phyloP scores from a whole-genome alignment of 2,329 filamentous ascomycete genomes.

The Trichothecium sympodiale region DNA sequence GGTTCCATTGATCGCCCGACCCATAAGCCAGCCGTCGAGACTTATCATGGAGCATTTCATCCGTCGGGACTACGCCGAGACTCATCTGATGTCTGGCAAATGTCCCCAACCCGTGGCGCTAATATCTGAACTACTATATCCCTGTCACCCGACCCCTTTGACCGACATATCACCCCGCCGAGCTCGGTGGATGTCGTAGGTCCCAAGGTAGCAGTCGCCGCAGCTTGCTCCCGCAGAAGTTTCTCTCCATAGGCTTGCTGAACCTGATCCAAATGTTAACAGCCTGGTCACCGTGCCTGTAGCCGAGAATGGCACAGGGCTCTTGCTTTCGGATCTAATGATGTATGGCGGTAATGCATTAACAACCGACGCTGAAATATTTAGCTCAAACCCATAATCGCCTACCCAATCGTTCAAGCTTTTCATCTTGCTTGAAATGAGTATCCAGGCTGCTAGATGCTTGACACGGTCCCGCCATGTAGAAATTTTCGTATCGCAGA shows the following conservation, averaged over 20 bases:
- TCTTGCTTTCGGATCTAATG: constrained; percentile 12
- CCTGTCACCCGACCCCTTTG: neutral
- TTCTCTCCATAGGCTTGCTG: no score
- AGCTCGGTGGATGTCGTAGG: no score
- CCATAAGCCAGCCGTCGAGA: constrained; percentile 14
- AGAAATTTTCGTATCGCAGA: constrained; percentile 13
- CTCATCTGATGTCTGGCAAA: constrained; percentile 13
- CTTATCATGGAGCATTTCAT: constrained; percentile 16
- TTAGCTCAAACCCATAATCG: constrained; percentile 14
- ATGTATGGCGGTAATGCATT: constrained; percentile 16
- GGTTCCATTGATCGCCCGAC: constrained; percentile 13
- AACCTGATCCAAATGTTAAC: constrained; percentile 11
- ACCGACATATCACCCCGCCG: no score
- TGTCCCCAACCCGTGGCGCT: constrained; percentile 9
- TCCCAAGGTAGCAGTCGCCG: no score
- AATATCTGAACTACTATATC: constrained; percentile 10
- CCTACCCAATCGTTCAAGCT: constrained; percentile 18
- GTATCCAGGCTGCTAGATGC: constrained; percentile 14
- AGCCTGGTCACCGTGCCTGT: constrained; percentile 10
- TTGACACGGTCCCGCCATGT: constrained; percentile 16
- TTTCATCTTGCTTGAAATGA: constrained; percentile 16
- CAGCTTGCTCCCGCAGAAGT: no score
- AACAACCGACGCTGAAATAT: constrained; percentile 10
- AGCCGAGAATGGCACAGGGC: constrained; percentile 15
- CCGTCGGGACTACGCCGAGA: constrained; percentile 10